Evolutionary conservation across 805 yeast species (phyloP), one percentile per base, ranked within the genome.

Genomic region (Barnettozyma wickerhamii): DNA sequence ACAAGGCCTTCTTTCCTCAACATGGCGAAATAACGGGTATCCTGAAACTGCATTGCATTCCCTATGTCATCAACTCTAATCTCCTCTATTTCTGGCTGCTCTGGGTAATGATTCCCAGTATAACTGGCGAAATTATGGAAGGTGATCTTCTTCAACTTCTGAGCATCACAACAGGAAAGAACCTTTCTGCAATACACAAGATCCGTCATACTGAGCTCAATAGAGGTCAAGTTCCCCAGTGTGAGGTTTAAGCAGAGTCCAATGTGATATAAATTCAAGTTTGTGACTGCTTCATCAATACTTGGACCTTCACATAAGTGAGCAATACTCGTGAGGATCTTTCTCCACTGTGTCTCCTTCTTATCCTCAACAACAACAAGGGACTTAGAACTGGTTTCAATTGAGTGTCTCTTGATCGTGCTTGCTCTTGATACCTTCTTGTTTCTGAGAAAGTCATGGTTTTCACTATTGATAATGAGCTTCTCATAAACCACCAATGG

Each of bases 61-160:
- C n/a, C n/a, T n/a, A n/a, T n/a, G n/a, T n/a, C n/a, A n/a, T n/a
- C n/a, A n/a, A n/a, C n/a, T n/a, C n/a, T n/a, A n/a, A n/a, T n/a
- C n/a, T n/a, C n/a, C n/a, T n/a, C n/a, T n/a, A n/a, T n/a, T n/a
- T n/a, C n/a, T n/a, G n/a, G n/a, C n/a, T n/a, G n/a, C n/a, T n/a
- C n/a, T n/a, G 26, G 26, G 9, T 9, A 15, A 19, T 19, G 13
- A 18, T 6, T 19, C 10, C 19, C 30, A 30, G 20, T 9, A 7
- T 28, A 20, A 30, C 49, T 42, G 3, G 35, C 33, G 6, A 46
- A n/a, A 38, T 46, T 45, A 10, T 35, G 26, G 12, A 46, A n/a
- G 3, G 35, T 41, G 18, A 46, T 29, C 3, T 18, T n/a, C 28
- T 20, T 37, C 29, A 46, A 18, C 17, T 15, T 31, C 4, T 13